Evolutionary conservation across 352 stramenopile genomes (phyloP), one percentile per base, ranked within the genome.

Genomic region (Hyaloperonospora arabidopsidis): DNA sequence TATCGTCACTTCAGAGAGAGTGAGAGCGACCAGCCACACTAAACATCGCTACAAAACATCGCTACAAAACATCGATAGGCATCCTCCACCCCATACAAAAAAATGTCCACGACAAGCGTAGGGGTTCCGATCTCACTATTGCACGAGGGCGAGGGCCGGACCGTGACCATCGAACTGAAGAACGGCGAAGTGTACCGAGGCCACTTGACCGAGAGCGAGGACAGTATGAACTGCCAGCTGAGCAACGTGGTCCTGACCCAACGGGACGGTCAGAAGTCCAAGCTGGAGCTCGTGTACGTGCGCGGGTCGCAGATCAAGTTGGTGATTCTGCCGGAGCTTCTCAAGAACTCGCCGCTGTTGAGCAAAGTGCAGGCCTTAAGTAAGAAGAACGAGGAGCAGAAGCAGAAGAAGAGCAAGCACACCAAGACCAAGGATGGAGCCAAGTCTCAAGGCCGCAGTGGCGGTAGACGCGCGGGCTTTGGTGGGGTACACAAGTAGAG

Each of bases 181-280:
- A 92, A 92, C 36, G 84, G 86, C 32, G 84, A 94, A 55, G 86
- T 93, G 50, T 95, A 95, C 61, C 77, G 82, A 39, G 86, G 86
- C 5, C 69, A 91, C 49, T 59, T 95, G 41, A 60, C 70, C 14
- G 80, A 94, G 61, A 92, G 79, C 53, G 86, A 95, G 63, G 86
- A 95, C 68, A 98, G 93, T 47, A 99, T 99, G 96, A 99, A 99
- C 72, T 96, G 96, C 69, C 94, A 96, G 65, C 70, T 99, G 14
- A 96, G 84, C 28, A 87, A 97, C 66, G 84, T 93, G 49, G 78
- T 91, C 49, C 65, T 93, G 35, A 95, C 84, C n/a, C 74, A 84
- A 49, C 84, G 78, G 36, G 79, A 95, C 66, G 84, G 86, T 6
- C 74, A 89, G 61, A 88, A 89, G 57, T 55, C 59, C 52, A 86